These are phyloP conservation scores for Hanseniaspora singularis DNA, from an alignment of 805 yeast genomes.

Conservation along the genomic window DNA sequence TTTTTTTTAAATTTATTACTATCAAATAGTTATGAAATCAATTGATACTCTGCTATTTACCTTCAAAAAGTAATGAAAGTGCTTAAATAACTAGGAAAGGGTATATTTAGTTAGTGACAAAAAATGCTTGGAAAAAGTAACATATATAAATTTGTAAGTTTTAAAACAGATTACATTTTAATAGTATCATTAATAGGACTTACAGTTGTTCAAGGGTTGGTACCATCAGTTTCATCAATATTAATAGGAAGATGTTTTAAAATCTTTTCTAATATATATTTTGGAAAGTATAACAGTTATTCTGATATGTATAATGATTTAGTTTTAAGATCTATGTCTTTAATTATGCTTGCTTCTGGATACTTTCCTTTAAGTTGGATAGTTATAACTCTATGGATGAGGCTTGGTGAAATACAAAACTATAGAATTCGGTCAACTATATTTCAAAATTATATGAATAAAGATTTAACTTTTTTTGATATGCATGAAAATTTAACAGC, in stretches of 20 bases:
- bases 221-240: constrained; percentile 50
- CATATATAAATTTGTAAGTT: constrained; percentile 22
- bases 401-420: constrained; percentile 61
- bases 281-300: constrained; percentile 26
- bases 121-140: constrained; percentile 8
- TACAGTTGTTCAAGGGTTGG: constrained; percentile 43
- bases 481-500: constrained; percentile 46
- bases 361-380: constrained; percentile 38
- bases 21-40: too few species aligned
- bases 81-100: too few species aligned
- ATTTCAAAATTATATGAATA: constrained; percentile 33
- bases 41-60: too few species aligned
- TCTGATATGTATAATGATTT: constrained; percentile 31
- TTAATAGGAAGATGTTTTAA: constrained; percentile 55
- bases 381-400: constrained; percentile 51
- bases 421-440: constrained; percentile 40
- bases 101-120: not conserved
- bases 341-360: constrained; percentile 38
- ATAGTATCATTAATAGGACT: constrained; percentile 27
- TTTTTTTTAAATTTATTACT: too few species aligned
- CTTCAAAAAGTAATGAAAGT: too few species aligned
- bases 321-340: constrained; percentile 31
- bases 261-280: constrained; percentile 29
- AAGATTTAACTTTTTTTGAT: constrained; percentile 54
- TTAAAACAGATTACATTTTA: constrained; percentile 22